Evolutionary conservation across 371 early-diverging fungal species (phyloP).

Genomic region (Capniomyces stellatus): DNA sequence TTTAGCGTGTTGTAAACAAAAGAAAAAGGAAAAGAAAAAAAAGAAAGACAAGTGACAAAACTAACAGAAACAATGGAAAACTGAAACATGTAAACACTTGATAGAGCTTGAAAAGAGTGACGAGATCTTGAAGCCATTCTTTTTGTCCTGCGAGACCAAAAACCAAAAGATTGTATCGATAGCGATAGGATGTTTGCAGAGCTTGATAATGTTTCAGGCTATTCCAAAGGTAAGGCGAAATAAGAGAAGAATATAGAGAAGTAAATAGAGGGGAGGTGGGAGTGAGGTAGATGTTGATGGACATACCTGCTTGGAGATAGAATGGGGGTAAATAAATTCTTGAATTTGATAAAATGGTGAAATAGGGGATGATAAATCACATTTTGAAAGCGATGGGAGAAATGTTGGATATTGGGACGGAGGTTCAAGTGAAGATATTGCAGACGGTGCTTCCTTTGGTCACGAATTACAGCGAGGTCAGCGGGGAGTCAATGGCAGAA

Average conservation of each 20-base stretch:
- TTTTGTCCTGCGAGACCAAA: conserved; percentile 76
- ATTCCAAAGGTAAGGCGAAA: conserved; percentile 72
- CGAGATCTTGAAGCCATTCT: conserved; percentile 72
- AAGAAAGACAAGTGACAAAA: too few species aligned
- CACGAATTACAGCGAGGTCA: conserved; percentile 58
- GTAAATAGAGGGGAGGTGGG: background rate
- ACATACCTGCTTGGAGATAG: too few species aligned
- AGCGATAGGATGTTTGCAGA: conserved; percentile 75
- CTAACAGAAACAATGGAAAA: background rate
- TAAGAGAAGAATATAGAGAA: too few species aligned
- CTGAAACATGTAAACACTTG: conserved; percentile 1
- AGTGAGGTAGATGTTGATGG: background rate
- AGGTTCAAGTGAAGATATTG: conserved; percentile 81
- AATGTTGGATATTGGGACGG: conserved; percentile 49
- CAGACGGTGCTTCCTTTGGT: conserved; percentile 81
- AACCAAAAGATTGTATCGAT: conserved; percentile 65
- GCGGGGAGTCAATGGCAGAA: conserved; percentile 68
- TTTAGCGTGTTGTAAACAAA: too few species aligned
- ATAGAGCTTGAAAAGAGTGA: conserved; percentile 62
- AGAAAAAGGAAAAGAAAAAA: too few species aligned
- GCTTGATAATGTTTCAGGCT: conserved; percentile 65
- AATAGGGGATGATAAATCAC: conserved; percentile 32
- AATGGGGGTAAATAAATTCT: too few species aligned
- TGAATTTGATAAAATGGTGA: too few species aligned
- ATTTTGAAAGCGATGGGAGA: conserved; percentile 55